Conservation (phyloP, 2,329 filamentous ascomycete genomes). For the Nemania serpens region DNA sequence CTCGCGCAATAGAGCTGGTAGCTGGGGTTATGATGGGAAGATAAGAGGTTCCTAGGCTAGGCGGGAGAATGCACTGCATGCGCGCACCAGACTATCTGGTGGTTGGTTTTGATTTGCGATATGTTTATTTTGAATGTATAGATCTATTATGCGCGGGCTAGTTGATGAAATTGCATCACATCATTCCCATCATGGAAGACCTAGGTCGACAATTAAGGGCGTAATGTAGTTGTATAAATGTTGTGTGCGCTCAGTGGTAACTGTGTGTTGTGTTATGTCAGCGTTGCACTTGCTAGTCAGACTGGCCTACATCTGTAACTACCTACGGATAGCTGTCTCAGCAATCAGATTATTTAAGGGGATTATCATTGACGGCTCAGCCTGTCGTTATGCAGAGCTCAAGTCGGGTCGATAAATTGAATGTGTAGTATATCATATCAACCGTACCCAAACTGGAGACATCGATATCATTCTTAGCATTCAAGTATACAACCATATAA, state of each 20-base stretch:
- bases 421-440: too few relatives aligned
- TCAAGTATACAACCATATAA: too few relatives aligned
- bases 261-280: too few relatives aligned
- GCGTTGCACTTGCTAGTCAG: too few relatives aligned
- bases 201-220: background rate
- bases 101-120: conserved; percentile 30
- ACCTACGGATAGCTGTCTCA: too few relatives aligned
- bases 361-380: too few relatives aligned
- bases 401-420: too few relatives aligned
- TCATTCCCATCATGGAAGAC: conserved; percentile 20
- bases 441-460: too few relatives aligned
- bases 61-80: conserved; percentile 27
- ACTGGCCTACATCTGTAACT: too few relatives aligned
- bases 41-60: conserved; percentile 2
- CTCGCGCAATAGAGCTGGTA: conserved; percentile 37
- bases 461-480: too few relatives aligned
- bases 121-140: conserved; percentile 37
- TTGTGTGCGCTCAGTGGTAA: background rate
- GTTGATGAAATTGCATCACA: conserved; percentile 34
- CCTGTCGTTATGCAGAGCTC: too few relatives aligned
- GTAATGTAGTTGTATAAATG: background rate
- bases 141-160: conserved; percentile 30
- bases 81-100: conserved; percentile 39
- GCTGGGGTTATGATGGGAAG: conserved; percentile 24
- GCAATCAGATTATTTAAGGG: too few relatives aligned